Conservation (phyloP, 2,329 filamentous ascomycete species). For the Pyrenochaeta sp. region DNA sequence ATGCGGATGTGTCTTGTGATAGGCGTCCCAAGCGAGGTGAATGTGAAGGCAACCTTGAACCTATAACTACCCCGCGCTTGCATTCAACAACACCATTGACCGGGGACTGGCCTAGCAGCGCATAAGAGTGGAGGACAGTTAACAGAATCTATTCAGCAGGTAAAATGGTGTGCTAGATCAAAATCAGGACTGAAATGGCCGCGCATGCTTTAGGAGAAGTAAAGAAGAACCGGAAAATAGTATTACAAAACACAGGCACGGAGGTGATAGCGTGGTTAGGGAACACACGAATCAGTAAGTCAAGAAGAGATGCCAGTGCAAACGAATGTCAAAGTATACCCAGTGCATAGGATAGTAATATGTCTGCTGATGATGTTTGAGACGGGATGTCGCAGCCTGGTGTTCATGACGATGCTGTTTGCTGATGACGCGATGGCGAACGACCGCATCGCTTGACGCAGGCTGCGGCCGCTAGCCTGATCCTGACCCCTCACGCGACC, state of each 20-base stretch:
- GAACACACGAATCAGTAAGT: neutral
- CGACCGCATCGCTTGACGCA: neutral
- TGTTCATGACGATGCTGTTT: slow-evolving; percentile 5
- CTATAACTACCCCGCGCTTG: neutral
- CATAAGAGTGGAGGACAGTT: neutral
- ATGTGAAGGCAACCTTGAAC: neutral
- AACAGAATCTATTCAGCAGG: neutral
- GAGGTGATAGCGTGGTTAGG: neutral
- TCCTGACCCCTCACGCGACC: slow-evolving; percentile 4
- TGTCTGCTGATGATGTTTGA: neutral
- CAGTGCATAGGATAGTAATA: neutral
- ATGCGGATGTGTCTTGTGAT: slow-evolving; percentile 1
- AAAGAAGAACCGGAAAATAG: neutral
- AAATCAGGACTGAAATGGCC: neutral
- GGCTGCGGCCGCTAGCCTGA: slow-evolving; percentile 1
- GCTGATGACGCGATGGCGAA: slow-evolving; percentile 11
- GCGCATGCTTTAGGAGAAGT: neutral
- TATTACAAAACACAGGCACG: neutral
- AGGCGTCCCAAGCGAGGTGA: slow-evolving; percentile 5
- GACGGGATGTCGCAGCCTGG: slow-evolving; percentile 3
- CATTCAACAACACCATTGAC: neutral
- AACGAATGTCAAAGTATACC: too few relatives aligned
- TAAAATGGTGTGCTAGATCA: neutral
- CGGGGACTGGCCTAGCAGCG: neutral
- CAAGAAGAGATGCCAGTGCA: neutral